Base-by-base conservation (phyloP, 169 alveolate species). In the Fabrea salina region DNA sequence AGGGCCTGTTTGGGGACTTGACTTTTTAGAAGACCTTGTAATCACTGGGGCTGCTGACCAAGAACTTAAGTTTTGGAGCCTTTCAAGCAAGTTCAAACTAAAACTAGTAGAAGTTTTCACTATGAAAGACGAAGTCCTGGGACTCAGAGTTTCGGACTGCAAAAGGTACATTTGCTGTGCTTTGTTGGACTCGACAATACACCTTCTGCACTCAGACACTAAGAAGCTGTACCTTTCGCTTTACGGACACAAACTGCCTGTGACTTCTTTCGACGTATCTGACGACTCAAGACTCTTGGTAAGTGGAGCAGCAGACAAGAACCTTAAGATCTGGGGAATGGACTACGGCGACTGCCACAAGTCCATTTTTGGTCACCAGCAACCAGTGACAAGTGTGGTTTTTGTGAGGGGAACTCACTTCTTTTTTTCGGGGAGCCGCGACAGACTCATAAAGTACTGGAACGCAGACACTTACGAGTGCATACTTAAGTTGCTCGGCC, bases 311-410 rank as follows among this genome's bases (percentile, higher is more conserved):
- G 88, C 93, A 5, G 97, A 94, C 85, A 94, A 94, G 64, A 94
- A 92, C 72, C 83, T 94, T 8, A 94, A 94, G 80, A 71, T 94
- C 19, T 94, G 97, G 97, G 97, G 96, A 41, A 77, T 91, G 89
- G 97, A 94, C 83, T 94, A 86, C 57, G 97, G 97, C 2, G 94
- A 94, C 68, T 89, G 94, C 57, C 94, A 91, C 54, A 91, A 92
- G 71, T 90, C 97, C 13, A 75, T 94, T 5, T 88, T 89, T 43
- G 95, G 94, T 3, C 95, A 91, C 75, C 58, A 75, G 0, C 94
- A 92, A 53, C 85, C 90, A 1, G 85, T 94, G n/a, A 86, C 93
- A 39, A 80, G 87, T 58, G 94, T 94, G 11, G 82, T 84, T 72
- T 91, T 91, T 64, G 91, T 94, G 39, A 83, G 81, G 44, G 91